Evolutionary conservation across 2,329 filamentous ascomycete genomes (phyloP), one percentile per base, ranked within the genome.

Genomic region (Xylariaceae sp.): DNA sequence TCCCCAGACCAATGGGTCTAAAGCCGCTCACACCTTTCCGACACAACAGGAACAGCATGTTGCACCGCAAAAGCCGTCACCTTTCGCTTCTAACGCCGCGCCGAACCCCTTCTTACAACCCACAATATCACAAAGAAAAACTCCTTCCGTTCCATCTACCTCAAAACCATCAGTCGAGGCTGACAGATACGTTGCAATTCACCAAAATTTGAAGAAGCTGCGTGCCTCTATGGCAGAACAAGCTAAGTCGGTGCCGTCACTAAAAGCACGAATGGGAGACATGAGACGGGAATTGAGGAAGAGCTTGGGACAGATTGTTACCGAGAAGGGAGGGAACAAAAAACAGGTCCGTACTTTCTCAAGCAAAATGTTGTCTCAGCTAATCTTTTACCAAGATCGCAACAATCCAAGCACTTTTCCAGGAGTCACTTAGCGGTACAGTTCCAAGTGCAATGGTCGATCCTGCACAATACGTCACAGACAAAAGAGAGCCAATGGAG

Each of bases 221-320:
- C 72, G 76, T 16, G 67, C 64, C 3, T 72, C 61, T n/a, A 62
- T 89, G 46, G 65, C 68, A 2, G 72, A 79, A 3, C 77, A 86
- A 61, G 77, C 77, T 4, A 83, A 84, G 63, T 73, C 76, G 18
- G 82, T 86, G 60, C 69, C 64, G 69, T 59, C 71, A 66, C 72
- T 92, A 23, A 91, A 90, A 70, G 77, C 79, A 45, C 80, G 82
- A 29, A 80, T 91, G 67, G 87, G 89, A 27, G 83, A 91, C 49
- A 84, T 89, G 77, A 81, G 90, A 33, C 79, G 90, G 53, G 81
- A 86, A 35, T 85, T 94, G 47, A 81, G 82, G 32, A 88, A 87
- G 64, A 85, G 56, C 15, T 81, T 93, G 49, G 90, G 91, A 6
- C 89, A 94, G 67, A 73, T 92, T 23, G 87, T 85, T 1, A 81